Conservation (phyloP, 371 early-diverging fungal genomes). For the Parasitella parasitica region DNA sequence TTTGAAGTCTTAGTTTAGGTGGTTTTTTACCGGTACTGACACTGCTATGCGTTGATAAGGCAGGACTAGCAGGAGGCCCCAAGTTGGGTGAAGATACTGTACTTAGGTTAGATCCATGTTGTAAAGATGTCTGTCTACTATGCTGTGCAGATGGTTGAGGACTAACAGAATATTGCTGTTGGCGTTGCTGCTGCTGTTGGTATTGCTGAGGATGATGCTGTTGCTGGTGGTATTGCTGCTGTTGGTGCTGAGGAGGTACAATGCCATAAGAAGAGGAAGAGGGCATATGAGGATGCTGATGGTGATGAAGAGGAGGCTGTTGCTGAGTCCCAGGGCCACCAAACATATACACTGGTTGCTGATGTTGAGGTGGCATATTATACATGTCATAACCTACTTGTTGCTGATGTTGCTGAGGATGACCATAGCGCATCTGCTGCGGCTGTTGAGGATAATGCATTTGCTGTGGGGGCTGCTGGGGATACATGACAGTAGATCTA, state of each 20-base stretch:
- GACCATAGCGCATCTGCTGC: constrained; percentile 7
- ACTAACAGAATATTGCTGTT: constrained; percentile 12
- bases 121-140: constrained; percentile 19
- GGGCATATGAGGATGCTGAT: background rate
- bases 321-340: constrained; percentile 6
- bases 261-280: constrained; percentile 14
- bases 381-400: constrained; percentile 39
- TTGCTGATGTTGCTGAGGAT: constrained; percentile 5
- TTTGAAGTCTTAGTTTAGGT: constrained; percentile 55
- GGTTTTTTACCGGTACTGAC: constrained; percentile 30
- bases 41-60: constrained; percentile 29
- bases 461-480: background rate
- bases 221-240: constrained; percentile 8
- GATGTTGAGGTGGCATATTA: constrained; percentile 21
- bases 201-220: constrained; percentile 12
- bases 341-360: constrained; percentile 8
- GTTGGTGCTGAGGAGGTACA: constrained; percentile 5
- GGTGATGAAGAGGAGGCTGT: background rate
- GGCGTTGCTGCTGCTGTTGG: constrained; percentile 6
- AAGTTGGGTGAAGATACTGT: constrained; percentile 18
- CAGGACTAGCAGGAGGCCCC: constrained; percentile 22
- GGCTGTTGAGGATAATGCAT: constrained; percentile 19
- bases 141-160: constrained; percentile 19
- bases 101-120: constrained; percentile 4
- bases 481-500: constrained; percentile 14